phyloP scores from a whole-genome alignment of 2,329 filamentous ascomycete genomes.

The Monosporascus sp. region DNA sequence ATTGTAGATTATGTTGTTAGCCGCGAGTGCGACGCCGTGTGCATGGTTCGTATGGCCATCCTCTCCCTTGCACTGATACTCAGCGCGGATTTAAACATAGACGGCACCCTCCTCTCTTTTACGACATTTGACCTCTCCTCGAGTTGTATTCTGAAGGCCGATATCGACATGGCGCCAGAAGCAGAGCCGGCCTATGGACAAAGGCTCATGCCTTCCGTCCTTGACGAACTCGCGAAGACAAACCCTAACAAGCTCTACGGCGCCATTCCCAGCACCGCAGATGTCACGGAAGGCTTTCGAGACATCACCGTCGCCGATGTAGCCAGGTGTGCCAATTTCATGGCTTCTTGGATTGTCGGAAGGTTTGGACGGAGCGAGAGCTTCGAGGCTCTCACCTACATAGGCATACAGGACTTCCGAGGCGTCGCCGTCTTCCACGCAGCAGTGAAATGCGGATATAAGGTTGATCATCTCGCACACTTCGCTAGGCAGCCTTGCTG shows the following conservation, averaged over 20 bases:
- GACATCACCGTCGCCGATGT: conserved; percentile 17
- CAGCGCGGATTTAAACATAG: too few species aligned
- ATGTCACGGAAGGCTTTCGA: conserved; percentile 13
- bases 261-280: conserved; percentile 12
- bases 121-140: too few species aligned
- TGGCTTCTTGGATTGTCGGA: conserved; percentile 22
- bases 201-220: conserved; percentile 12
- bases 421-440: conserved; percentile 28
- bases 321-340: conserved; percentile 20
- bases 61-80: too few species aligned
- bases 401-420: conserved; percentile 26
- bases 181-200: conserved; percentile 8
- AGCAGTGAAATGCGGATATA: conserved; percentile 32
- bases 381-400: conserved; percentile 24
- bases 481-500: not conserved
- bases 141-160: too few species aligned
- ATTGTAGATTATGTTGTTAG: too few species aligned
- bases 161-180: conserved; percentile 5
- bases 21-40: too few species aligned
- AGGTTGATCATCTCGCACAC: conserved; percentile 8
- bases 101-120: too few species aligned
- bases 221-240: conserved; percentile 9
- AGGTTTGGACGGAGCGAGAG: conserved; percentile 12
- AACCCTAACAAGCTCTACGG: conserved; percentile 14
- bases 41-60: too few species aligned